phyloP scores from a whole-genome alignment of 768 basidiomycete genomes.

The Xanthoconium stramineum region DNA sequence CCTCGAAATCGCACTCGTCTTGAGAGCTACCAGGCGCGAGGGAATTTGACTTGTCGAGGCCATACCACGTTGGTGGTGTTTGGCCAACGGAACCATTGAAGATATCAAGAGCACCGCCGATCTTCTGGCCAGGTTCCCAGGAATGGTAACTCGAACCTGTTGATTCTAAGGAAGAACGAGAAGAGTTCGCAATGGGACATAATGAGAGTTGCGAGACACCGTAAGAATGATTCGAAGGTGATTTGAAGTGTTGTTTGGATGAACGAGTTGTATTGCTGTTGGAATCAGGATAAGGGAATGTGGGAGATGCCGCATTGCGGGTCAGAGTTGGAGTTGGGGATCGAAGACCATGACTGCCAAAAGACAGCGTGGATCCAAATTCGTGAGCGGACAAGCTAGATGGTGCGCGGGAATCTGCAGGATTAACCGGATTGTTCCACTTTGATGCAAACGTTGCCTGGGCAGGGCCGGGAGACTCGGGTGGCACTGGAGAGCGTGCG shows the following conservation, averaged over 20 bases:
- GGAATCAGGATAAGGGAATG: slow-evolving; percentile 34
- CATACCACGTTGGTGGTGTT: slow-evolving; percentile 61
- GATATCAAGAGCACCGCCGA: slow-evolving; percentile 50
- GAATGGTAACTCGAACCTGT: slow-evolving; percentile 86
- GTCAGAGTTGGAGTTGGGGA: slow-evolving; percentile 71
- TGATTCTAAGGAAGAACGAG: slow-evolving; percentile 76
- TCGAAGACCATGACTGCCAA: slow-evolving; percentile 41
- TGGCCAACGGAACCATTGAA: slow-evolving; percentile 49
- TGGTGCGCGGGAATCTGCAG: slow-evolving; percentile 39
- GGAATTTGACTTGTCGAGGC: slow-evolving; percentile 52
- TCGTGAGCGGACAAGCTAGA: slow-evolving; percentile 52
- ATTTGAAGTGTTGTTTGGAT: slow-evolving; percentile 48
- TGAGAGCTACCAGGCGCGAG: slow-evolving; percentile 48
- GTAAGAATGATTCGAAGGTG: slow-evolving; percentile 50
- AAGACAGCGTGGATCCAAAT: slow-evolving; percentile 43
- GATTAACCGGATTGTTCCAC: slow-evolving; percentile 31
- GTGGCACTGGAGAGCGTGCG: slow-evolving; percentile 52
- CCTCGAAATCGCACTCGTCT: slow-evolving; percentile 60
- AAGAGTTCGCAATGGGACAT: slow-evolving; percentile 69
- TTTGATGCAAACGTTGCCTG: slow-evolving; percentile 19
- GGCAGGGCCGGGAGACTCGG: slow-evolving; percentile 56
- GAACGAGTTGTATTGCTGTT: slow-evolving; percentile 45
- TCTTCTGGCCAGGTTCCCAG: slow-evolving; percentile 58
- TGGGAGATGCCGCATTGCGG: slow-evolving; percentile 50
- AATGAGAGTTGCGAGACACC: slow-evolving; percentile 59